Conservation (phyloP, 2,329 filamentous ascomycete species). For the Ophiostoma pallidulum region DNA sequence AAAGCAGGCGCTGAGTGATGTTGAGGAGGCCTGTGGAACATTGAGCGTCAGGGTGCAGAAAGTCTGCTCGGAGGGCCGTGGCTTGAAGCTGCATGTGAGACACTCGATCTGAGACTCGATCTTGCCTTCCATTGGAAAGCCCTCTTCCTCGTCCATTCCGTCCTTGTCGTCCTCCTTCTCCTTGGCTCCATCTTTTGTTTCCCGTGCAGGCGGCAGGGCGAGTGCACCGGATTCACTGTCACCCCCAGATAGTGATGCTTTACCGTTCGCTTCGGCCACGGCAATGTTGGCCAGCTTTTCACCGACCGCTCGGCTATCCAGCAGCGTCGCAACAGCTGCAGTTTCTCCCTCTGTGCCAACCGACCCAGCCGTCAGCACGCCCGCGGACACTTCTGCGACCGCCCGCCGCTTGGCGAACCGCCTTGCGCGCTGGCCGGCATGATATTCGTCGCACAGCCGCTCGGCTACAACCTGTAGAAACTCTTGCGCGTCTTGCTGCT, state of each 20-base stretch:
- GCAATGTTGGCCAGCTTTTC: slow-evolving; percentile 14
- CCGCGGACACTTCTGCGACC: slow-evolving; percentile 6
- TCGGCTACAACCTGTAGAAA: slow-evolving; percentile 92
- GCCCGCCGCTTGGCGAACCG: slow-evolving; percentile 38
- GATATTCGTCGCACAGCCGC: slow-evolving; percentile 86
- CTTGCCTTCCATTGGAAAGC: slow-evolving; percentile 85
- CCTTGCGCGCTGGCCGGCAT: slow-evolving; percentile 70
- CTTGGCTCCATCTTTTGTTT: not conserved
- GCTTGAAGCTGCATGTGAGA: slow-evolving; percentile 79
- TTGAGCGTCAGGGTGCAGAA: slow-evolving; percentile 91
- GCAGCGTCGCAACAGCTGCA: not conserved
- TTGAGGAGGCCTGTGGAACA: slow-evolving; percentile 74
- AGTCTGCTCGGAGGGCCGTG: slow-evolving; percentile 69
- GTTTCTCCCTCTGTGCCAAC: not conserved
- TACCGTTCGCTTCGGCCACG: not conserved
- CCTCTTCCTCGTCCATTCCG: slow-evolving; percentile 50
- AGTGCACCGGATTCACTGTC: not conserved
- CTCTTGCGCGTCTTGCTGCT: slow-evolving; percentile 96
- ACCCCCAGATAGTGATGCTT: not conserved
- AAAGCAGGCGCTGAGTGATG: slow-evolving; percentile 78
- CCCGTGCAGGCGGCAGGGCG: not conserved
- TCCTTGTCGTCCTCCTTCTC: slow-evolving; percentile 19
- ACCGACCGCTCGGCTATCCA: slow-evolving; percentile 11
- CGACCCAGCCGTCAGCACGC: not conserved
- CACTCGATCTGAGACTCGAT: slow-evolving; percentile 95